Evolutionary conservation across 1,284 basidiomycete species (phyloP).

Genomic region (Gymnopus androsaceus): DNA sequence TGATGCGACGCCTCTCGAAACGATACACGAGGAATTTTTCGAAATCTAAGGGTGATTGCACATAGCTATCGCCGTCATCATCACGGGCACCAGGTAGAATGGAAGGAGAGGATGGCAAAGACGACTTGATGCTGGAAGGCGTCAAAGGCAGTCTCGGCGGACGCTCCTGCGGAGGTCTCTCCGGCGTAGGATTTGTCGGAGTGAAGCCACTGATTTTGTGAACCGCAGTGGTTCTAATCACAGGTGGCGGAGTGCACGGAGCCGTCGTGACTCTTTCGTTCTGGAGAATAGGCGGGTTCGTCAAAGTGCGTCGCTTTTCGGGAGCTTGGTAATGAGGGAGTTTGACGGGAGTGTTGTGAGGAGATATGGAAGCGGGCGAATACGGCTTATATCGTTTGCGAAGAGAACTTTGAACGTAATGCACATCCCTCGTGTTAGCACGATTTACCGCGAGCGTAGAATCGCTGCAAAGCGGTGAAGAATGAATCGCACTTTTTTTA

Average conservation of each 20-base stretch:
- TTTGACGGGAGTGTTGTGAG: background rate
- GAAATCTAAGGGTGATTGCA: conserved; percentile 1
- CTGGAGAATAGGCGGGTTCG: background rate
- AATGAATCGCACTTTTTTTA: background rate
- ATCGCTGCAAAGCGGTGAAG: background rate
- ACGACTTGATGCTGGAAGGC: background rate
- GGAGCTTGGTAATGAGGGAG: background rate
- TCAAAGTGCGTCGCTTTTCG: background rate
- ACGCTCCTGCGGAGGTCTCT: background rate
- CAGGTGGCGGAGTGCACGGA: background rate
- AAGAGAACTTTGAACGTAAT: background rate
- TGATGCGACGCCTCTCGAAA: background rate
- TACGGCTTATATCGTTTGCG: background rate
- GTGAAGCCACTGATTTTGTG: conserved; percentile 3
- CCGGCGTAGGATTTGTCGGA: background rate
- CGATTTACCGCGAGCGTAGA: background rate
- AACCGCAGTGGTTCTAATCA: conserved; percentile 2
- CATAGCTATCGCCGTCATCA: too few species aligned
- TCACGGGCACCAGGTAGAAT: too few species aligned
- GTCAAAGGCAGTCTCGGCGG: background rate
- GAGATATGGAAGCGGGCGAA: background rate
- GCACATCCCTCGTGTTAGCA: background rate
- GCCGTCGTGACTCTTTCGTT: too few species aligned
- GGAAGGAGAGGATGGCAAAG: background rate
- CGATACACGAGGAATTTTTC: conserved; percentile 10